Evolutionary conservation across 2,329 filamentous ascomycete genomes (phyloP), one percentile per base, ranked within the genome.

Genomic region (Claviceps sp.): DNA sequence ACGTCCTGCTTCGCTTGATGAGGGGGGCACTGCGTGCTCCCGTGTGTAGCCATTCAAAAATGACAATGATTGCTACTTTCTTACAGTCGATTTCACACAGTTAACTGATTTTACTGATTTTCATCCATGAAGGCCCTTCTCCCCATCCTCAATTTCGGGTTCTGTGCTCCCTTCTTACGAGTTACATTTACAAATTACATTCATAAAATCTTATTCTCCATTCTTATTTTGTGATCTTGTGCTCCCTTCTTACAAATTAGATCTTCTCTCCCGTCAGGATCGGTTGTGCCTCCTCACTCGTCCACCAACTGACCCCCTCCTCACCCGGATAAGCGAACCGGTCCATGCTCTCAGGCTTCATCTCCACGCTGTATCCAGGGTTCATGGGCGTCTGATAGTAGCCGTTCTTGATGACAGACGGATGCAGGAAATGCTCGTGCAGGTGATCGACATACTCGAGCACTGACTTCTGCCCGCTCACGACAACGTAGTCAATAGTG

Each of bases 401-500:
- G 4, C 89, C 90, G 58, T 89, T 83, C 70, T 83, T 81, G 61
- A 95, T 88, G 52, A 84, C 77, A 2, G 82, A 78, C 1, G 89
- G 89, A 67, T 95, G 78, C 63, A 88, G 73, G 67, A 95, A 95
- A 71, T 95, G 89, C 76, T 95, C 89, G 68, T 95, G 90, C 62
- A 95, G 70, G 69, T 95, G 88, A 65, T 95, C 89, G 24, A 95
- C 89, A 68, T 90, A 95, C 73, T 96, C 90, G 53, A 95, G 73
- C 47, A 95, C 80, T 24, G 82, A 87, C 64, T 82, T 78, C 75
- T 89, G 87, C 17, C 87, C 89, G 55, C 77, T 85, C 1, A 95
- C 88, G 45, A 84, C 85, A 3, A 95, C 87, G 61, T 95, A 95
- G 70, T 96, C 90, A 59, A 96, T 93, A 14, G 89, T 95, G 69